Percentiles rank a stretch among this genome's conserved stretches.
These are phyloP conservation scores for Diutina pseudorugosa DNA, from an alignment of 1,139 yeast genomes.

Conservation along the genomic window DNA sequence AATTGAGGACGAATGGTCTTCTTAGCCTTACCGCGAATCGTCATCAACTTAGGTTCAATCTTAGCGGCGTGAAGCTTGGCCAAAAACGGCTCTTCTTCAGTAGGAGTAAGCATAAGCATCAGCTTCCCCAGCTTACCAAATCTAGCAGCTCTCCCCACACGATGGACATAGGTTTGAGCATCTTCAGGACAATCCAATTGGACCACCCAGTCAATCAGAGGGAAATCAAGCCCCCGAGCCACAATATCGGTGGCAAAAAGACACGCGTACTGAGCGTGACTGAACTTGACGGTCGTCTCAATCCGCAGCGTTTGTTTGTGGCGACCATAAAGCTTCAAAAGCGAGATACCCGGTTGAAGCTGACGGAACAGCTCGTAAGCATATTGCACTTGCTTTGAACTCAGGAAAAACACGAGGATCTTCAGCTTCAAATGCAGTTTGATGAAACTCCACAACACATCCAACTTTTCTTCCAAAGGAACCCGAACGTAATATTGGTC, in stretches of 20 bases:
- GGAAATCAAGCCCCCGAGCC: conserved; percentile 95
- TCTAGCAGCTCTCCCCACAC: conserved; percentile 95
- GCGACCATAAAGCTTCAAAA: conserved; percentile 87
- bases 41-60: conserved; percentile 61
- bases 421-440: conserved; percentile 80
- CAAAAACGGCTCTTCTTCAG: conserved; percentile 72
- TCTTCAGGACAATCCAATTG: conserved; percentile 97
- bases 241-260: conserved; percentile 93
- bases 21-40: conserved; percentile 64
- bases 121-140: conserved; percentile 87
- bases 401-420: conserved; percentile 78
- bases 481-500: conserved; percentile 73
- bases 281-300: conserved; percentile 78
- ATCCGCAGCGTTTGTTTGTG: conserved; percentile 90
- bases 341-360: conserved; percentile 90
- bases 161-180: conserved; percentile 84
- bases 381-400: conserved; percentile 91
- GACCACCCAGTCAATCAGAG: conserved; percentile 94
- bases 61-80: conserved; percentile 48
- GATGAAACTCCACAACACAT: conserved; percentile 78
- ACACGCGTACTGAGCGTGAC: conserved; percentile 79
- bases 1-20: conserved; percentile 73
- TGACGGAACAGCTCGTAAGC: conserved; percentile 86
- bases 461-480: conserved; percentile 70
- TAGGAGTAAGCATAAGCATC: conserved; percentile 67